Evolutionary conservation across 1,139 yeast species (phyloP).

Genomic region (Blastobotrys proliferans): DNA sequence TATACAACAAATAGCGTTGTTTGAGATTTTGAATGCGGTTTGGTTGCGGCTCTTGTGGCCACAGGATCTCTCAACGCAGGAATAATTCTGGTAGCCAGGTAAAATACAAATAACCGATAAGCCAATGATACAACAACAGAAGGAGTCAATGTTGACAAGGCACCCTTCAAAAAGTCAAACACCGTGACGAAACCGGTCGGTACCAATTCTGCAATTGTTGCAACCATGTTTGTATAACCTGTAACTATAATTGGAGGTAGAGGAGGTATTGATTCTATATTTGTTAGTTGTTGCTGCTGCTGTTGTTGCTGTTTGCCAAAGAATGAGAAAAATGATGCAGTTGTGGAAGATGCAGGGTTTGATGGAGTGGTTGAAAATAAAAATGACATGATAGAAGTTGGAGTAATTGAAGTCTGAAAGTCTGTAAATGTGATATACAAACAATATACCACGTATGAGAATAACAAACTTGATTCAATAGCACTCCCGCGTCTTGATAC

Average conservation of each 20-base stretch:
- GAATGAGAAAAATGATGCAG: conserved; percentile 8
- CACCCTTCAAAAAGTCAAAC: conserved; percentile 63
- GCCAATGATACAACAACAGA: conserved; percentile 78
- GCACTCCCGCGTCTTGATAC: conserved; percentile 82
- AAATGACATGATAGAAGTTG: conserved; percentile 28
- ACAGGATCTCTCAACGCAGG: conserved; percentile 42
- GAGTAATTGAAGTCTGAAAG: conserved; percentile 31
- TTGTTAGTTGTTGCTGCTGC: conserved; percentile 9
- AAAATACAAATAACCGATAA: conserved; percentile 80
- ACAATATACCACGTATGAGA: conserved; percentile 89
- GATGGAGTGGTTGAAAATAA: conserved; percentile 14
- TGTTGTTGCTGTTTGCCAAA: conserved; percentile 14
- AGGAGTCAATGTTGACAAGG: conserved; percentile 72
- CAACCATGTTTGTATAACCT: conserved; percentile 38
- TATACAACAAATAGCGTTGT: conserved; percentile 53
- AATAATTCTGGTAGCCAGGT: conserved; percentile 89
- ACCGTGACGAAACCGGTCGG: conserved; percentile 54
- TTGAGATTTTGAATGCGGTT: conserved; percentile 21
- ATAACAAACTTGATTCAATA: conserved; percentile 76
- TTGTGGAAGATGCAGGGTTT: conserved; percentile 17
- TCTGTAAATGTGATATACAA: conserved; percentile 88
- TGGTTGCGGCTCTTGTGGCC: neutral
- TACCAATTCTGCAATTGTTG: conserved; percentile 42
- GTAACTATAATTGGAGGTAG: conserved; percentile 38
- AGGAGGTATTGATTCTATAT: too few relatives aligned